Conservation (phyloP, 2,329 filamentous ascomycete species). For the Sporothrix inflata region DNA sequence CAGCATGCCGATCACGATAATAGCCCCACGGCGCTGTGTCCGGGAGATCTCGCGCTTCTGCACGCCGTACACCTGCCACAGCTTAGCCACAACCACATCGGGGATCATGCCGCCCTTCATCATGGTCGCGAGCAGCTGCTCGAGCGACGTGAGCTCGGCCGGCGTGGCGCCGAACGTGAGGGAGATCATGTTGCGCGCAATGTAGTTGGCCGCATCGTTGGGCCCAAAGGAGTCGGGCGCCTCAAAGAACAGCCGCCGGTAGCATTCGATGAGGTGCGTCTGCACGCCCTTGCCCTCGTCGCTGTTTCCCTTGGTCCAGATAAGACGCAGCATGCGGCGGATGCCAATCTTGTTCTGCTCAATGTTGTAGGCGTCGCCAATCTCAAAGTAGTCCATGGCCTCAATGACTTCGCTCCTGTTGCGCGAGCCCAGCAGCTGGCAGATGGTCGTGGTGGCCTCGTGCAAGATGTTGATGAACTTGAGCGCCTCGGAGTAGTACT, state of each 20-base stretch:
- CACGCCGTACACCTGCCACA: conserved; percentile 97
- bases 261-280: conserved; percentile 94
- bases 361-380: conserved; percentile 94
- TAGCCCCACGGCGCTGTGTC: conserved; percentile 86
- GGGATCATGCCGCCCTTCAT: conserved; percentile 90
- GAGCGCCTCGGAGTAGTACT: conserved; percentile 92
- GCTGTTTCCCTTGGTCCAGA: conserved; percentile 99
- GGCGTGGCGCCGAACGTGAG: conserved; percentile 94
- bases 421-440: conserved; percentile 85
- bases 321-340: conserved; percentile 90
- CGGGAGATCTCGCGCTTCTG: conserved; percentile 92
- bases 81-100: conserved; percentile 82
- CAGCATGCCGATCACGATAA: conserved; percentile 96
- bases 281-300: conserved; percentile 99
- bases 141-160: conserved; percentile 90
- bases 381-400: conserved; percentile 97
- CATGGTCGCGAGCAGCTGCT: conserved; percentile 95
- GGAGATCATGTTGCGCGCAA: conserved; percentile 98
- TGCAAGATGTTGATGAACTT: conserved; percentile 93
- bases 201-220: conserved; percentile 92
- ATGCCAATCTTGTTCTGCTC: conserved; percentile 92
- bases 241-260: conserved; percentile 93
- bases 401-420: conserved; percentile 99
- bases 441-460: conserved; percentile 76
- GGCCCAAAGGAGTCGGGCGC: conserved; percentile 84